Evolutionary conservation across 2,329 filamentous ascomycete species (phyloP), one percentile per base, ranked within the genome.

Genomic region (Fusarium pseudocircinatum): DNA sequence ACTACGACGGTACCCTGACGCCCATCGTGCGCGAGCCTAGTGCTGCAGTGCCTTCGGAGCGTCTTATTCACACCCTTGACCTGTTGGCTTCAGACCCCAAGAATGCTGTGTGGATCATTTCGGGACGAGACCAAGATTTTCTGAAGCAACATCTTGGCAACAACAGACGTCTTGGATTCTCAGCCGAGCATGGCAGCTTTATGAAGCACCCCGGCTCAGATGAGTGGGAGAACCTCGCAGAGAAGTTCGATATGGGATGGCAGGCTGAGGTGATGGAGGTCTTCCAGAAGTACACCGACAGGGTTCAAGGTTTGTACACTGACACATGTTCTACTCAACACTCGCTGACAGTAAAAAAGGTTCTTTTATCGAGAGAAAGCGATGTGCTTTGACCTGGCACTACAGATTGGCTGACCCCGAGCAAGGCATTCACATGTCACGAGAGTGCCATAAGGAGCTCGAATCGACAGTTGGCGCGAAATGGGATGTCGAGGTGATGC

Each of bases 91-190:
- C 92, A 0, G 94, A 98, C 79, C 90, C 92, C 22, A 87, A 87
- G 63, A 99, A 98, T 78, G 88, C 91, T 3, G 95, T 99, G n/a
- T 99, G 96, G 96, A 97, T 99, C 80, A 98, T 99, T 78, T 97
- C 94, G 60, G 96, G 96, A 16, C 91, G 96, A 73, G 96, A 98
- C 78, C 95, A 97, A 79, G 92, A 92, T 13, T 99, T 99, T 83
- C 84, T 99, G 67, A 91, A 93, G 74, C 92, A 97, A 75, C 95
- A 96, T 85, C 91, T 98, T 81, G 96, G 96, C n/a, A 93, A 97
- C 82, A 97, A 98, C 74, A 82, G 90, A 3, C 91, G 93, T 79
- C 86, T 99, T 18, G 96, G 96, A n/a, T 92, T 99, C 79, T 97
- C 94, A 77, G 96, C 96, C 3, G 96, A 99, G 84, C 96, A 99